Percentiles rank a stretch among this genome's conserved stretches.
phyloP scores from a whole-genome alignment of 2,329 filamentous ascomycete species.

The Penicillium sp. region DNA sequence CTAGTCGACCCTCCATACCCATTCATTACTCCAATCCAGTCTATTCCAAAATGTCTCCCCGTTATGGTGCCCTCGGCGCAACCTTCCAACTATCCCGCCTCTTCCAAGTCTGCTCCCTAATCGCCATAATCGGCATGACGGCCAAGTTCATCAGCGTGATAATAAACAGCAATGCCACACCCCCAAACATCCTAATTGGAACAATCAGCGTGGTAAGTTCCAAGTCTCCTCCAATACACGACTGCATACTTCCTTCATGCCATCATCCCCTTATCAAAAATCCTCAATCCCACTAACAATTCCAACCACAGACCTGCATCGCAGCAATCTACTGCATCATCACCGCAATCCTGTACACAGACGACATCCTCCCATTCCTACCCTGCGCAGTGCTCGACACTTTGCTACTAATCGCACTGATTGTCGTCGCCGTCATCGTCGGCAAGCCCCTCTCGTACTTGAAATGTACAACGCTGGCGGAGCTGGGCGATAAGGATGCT shows the following conservation, averaged over 20 bases:
- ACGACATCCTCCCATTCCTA: constrained; percentile 72
- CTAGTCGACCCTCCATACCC: neutral
- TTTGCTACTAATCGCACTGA: constrained; percentile 70
- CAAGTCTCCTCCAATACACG: constrained; percentile 42
- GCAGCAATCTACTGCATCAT: constrained; percentile 76
- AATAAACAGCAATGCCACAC: constrained; percentile 62
- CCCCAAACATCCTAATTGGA: constrained; percentile 72
- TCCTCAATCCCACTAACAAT: neutral
- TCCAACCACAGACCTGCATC: constrained; percentile 63
- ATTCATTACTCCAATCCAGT: neutral
- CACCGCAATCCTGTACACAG: constrained; percentile 77
- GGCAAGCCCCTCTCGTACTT: constrained; percentile 79
- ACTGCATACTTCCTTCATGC: neutral
- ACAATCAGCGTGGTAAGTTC: constrained; percentile 75
- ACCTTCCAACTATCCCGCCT: constrained; percentile 73
- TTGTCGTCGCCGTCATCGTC: constrained; percentile 73
- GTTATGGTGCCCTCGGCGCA: constrained; percentile 70
- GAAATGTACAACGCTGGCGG: constrained; percentile 62
- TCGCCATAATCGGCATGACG: constrained; percentile 75
- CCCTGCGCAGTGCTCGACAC: constrained; percentile 66
- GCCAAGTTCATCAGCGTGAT: constrained; percentile 81
- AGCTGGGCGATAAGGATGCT: constrained; percentile 47
- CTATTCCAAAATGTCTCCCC: constrained; percentile 24
- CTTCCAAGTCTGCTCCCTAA: constrained; percentile 69
- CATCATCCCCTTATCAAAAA: neutral